phyloP scores from a whole-genome alignment of 2,329 filamentous ascomycete genomes.

The Periconia digitata region DNA sequence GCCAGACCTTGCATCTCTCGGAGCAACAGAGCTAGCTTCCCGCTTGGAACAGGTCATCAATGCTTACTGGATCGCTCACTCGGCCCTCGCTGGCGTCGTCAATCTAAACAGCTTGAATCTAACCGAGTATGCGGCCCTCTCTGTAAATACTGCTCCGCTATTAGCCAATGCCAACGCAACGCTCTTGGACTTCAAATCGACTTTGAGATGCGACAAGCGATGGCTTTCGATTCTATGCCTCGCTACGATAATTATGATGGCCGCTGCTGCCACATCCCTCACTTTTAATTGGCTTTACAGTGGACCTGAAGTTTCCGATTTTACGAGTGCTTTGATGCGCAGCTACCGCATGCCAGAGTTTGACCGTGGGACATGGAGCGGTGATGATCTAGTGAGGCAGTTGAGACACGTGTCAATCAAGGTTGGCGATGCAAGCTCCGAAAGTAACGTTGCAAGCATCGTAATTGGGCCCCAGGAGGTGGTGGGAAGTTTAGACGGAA shows the following conservation, averaged over 20 bases:
- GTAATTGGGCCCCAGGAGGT: not conserved
- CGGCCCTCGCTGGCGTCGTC: no score
- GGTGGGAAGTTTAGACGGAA: constrained; percentile 1
- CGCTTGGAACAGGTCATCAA: no score
- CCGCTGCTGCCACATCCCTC: not conserved
- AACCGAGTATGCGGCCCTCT: no score
- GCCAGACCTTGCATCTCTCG: no score
- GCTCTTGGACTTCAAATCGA: no score
- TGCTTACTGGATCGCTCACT: no score
- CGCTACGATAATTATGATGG: not conserved
- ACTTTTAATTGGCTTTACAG: not conserved
- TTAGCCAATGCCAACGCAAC: no score
- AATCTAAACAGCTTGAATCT: no score
- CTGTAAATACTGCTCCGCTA: no score
- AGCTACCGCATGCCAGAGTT: not conserved
- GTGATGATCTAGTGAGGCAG: constrained; percentile 1
- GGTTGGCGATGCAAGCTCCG: not conserved
- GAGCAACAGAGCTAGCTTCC: no score
- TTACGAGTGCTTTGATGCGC: not conserved
- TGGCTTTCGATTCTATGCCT: not conserved
- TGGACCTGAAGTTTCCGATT: constrained; percentile 1
- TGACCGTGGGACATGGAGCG: not conserved
- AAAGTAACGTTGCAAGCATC: not conserved
- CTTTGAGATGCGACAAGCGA: no score
- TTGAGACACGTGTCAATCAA: constrained; percentile 1